phyloP scores from a whole-genome alignment of 2,329 filamentous ascomycete species.

The Periconia macrospinosa region DNA sequence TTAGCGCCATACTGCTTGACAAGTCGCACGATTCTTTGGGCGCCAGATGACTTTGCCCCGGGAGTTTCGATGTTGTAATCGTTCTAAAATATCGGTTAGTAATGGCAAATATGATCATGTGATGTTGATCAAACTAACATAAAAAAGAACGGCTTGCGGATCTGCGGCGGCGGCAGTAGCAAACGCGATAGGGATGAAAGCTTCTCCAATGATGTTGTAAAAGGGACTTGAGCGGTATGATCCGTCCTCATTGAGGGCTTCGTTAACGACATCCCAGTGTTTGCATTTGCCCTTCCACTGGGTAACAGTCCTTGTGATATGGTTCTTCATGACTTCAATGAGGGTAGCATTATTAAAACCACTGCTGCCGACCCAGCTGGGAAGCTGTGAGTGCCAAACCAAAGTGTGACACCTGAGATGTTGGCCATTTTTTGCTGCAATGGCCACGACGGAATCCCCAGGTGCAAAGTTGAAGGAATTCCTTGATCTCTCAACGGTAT shows the following conservation, averaged over 20 bases:
- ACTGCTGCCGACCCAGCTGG: conserved; percentile 35
- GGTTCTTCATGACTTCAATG: conserved; percentile 45
- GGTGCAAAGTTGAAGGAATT: conserved; percentile 32
- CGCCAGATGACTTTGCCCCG: conserved; percentile 40
- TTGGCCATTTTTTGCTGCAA: conserved; percentile 38
- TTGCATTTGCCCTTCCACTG: conserved; percentile 45
- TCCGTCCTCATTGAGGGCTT: conserved; percentile 46
- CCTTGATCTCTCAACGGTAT: conserved; percentile 31
- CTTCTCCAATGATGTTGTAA: conserved; percentile 44
- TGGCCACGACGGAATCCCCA: conserved; percentile 29
- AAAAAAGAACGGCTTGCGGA: too few relatives aligned
- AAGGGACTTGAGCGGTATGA: conserved; percentile 44
- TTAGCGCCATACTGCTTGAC: conserved; percentile 34
- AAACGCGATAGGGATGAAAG: conserved; percentile 48
- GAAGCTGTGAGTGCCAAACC: conserved; percentile 47
- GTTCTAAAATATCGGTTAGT: conserved; percentile 40
- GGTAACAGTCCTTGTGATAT: conserved; percentile 44
- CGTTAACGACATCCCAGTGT: conserved; percentile 46
- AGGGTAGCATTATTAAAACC: conserved; percentile 45
- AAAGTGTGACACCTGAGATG: conserved; percentile 44
- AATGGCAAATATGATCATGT: too few relatives aligned
- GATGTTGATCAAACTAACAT: too few relatives aligned
- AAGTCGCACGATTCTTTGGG: conserved; percentile 42
- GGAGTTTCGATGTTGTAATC: conserved; percentile 49
- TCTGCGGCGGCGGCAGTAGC: conserved; percentile 41